Percentiles rank a stretch among this genome's conserved stretches.
These are phyloP conservation scores for Cryptococcus jaspeensis DNA, from an alignment of 1,284 basidiomycete species.

Conservation along the genomic window DNA sequence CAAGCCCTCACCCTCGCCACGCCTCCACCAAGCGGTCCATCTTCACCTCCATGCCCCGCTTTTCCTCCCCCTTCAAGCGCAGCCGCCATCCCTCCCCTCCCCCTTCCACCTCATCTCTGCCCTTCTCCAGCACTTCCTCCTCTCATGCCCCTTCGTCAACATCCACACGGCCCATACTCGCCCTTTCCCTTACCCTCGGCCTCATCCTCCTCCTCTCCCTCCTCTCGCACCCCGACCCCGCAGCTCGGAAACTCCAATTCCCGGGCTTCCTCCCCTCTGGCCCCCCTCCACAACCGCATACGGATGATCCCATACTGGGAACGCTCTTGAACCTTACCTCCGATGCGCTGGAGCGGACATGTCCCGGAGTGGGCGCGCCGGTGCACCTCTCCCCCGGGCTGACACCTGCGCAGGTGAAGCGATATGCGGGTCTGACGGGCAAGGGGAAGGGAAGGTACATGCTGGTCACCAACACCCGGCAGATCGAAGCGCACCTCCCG, in stretches of 20 bases:
- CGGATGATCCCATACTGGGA: constrained; percentile 4
- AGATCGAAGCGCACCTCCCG: constrained; percentile 45
- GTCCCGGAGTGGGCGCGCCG: constrained; percentile 17
- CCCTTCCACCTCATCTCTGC: not conserved
- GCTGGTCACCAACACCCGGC: constrained; percentile 42
- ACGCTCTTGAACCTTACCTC: constrained; percentile 13
- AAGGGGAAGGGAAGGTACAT: constrained; percentile 27
- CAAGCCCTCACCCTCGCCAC: no score
- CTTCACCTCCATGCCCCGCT: no score
- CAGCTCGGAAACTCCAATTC: constrained; percentile 19
- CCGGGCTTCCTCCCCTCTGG: constrained; percentile 27
- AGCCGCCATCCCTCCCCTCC: constrained; percentile 1
- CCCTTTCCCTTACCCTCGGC: constrained; percentile 2
- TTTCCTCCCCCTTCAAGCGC: not conserved
- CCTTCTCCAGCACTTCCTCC: not conserved
- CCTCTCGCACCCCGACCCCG: constrained; percentile 11
- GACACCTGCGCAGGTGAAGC: constrained; percentile 29
- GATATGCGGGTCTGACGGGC: constrained; percentile 36
- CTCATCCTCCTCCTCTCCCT: constrained; percentile 10
- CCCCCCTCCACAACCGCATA: constrained; percentile 6
- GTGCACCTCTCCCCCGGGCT: constrained; percentile 36
- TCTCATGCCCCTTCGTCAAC: not conserved
- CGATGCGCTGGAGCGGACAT: constrained; percentile 14
- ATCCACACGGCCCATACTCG: constrained; percentile 3
- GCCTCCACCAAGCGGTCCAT: no score